Evolutionary conservation across 306 rosid species (phyloP).

Genomic region (Ormosia emarginata): DNA sequence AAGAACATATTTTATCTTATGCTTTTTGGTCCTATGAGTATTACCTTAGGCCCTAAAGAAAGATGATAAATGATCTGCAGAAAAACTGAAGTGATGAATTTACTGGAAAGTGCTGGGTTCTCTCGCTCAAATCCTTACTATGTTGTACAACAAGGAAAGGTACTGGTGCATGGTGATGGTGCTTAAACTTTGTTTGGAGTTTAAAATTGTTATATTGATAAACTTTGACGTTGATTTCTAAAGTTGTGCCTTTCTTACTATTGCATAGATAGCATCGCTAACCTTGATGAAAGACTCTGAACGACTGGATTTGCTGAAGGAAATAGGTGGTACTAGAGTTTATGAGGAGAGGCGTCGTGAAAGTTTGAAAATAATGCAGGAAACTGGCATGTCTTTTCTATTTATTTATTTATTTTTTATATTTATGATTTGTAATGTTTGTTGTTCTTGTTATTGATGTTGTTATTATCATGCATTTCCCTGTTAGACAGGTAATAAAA

Average conservation of each 20-base stretch:
- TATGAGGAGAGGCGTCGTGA: conserved; percentile 98
- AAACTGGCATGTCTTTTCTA: conserved; percentile 60
- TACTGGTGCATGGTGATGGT: conserved; percentile 23
- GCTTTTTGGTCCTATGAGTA: neutral
- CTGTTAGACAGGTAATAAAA: conserved; percentile 69
- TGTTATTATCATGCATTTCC: conserved; percentile 9
- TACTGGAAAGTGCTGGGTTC: conserved; percentile 98
- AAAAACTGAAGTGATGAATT: conserved; percentile 97
- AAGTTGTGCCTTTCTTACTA: neutral
- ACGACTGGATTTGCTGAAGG: conserved; percentile 86
- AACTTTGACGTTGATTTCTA: neutral
- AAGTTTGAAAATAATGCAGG: conserved; percentile 97
- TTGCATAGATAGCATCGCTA: conserved; percentile 75
- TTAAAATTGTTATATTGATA: conserved; percentile 2
- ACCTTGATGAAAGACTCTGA: conserved; percentile 98
- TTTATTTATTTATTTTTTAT: neutral
- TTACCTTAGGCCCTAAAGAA: conserved; percentile 1
- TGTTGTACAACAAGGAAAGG: conserved; percentile 99
- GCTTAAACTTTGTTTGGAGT: conserved; percentile 20
- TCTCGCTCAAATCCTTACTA: conserved; percentile 99
- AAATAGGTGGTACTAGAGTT: conserved; percentile 97
- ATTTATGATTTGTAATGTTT: neutral
- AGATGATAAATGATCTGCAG: conserved; percentile 40
- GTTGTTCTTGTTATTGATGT: conserved; percentile 5
- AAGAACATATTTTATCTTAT: neutral